Evolutionary conservation across 495 filamentous ascomycete species (phyloP), one percentile per base, ranked within the genome.

Genomic region (Xylaria venustula): DNA sequence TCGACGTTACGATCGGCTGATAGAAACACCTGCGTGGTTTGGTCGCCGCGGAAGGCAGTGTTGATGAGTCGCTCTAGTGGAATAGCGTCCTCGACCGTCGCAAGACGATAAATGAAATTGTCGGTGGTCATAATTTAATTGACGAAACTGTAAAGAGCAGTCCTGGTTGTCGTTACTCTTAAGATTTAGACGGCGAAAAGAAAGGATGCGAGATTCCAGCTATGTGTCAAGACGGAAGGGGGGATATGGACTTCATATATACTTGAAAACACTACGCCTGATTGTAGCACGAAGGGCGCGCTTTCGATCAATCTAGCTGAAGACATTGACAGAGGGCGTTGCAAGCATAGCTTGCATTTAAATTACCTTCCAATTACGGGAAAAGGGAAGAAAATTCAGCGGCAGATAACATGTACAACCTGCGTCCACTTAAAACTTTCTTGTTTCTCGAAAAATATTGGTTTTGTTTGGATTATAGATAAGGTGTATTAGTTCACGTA

Each of bases 31-130:
- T 65, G 20, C 1, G 60, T 58, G 19, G 52, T 65, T 3, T 49
- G 49, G 37, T 69, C 62, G 40, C 66, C 60, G 42, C 66, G 71
- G 42, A 76, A 77, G 1, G 75, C 72, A 4, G 68, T 60, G 66
- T 77, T 67, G 7, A 77, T 68, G 3, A 77, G 64, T 32, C 58
- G 55, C 9, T 70, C 67, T 28, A 77, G 45, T n/a, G 25, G 46
- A 7, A 32, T n/a, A 8, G 64, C 74, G 58, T 77, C 71, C 1
- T 63, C 64, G 22, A n/a, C 44, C 11, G 62, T 73, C 45, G 74
- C 73, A 26, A 66, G 46, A 45, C 74, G 71, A 36, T 75, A 75
- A 9, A 61, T 20, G 44, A 75, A 65, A 22, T 36, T 34, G 8
- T 8, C 8, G 19, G 25, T 23, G n/a, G 62, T 34, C 50, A 34